phyloP scores from a whole-genome alignment of 208 protist genomes.

The Acanthamoeba sp. region DNA sequence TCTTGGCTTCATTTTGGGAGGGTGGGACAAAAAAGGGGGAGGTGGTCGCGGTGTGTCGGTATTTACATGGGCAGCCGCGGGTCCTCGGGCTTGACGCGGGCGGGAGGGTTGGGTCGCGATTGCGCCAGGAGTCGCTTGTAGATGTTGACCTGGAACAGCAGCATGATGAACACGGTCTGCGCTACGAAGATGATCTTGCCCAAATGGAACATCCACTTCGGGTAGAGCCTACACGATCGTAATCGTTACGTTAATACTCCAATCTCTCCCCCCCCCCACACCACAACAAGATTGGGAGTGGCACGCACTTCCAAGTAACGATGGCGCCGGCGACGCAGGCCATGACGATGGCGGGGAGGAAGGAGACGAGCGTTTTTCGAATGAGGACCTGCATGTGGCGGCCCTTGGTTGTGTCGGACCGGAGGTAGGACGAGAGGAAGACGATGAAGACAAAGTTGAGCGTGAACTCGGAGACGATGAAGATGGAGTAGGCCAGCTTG shows the following conservation, averaged over 20 bases:
- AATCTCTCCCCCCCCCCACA: too few species aligned
- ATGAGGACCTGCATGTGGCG: background rate
- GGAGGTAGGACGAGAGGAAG: slow-evolving; percentile 9
- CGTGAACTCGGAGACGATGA: slow-evolving; percentile 17
- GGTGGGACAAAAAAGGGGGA: too few species aligned
- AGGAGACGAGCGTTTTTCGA: slow-evolving; percentile 3
- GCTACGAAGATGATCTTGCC: slow-evolving; percentile 58
- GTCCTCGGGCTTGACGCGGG: background rate
- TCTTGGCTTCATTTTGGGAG: too few species aligned
- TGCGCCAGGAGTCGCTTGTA: slow-evolving; percentile 47
- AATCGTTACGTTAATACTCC: too few species aligned
- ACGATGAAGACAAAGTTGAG: slow-evolving; percentile 69
- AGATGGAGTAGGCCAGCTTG: slow-evolving; percentile 30
- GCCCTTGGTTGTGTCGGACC: background rate
- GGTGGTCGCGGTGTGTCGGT: background rate
- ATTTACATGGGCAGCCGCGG: slow-evolving; percentile 23
- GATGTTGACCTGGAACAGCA: slow-evolving; percentile 69
- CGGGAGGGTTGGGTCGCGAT: background rate
- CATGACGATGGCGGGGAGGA: slow-evolving; percentile 1
- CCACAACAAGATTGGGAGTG: too few species aligned
- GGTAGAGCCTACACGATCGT: slow-evolving; percentile 11
- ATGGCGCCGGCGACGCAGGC: background rate
- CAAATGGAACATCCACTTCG: slow-evolving; percentile 62
- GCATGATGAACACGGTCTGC: slow-evolving; percentile 19
- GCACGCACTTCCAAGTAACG: background rate